Conservation (phyloP, 2,329 filamentous ascomycete species). For the Periconia digitata region DNA sequence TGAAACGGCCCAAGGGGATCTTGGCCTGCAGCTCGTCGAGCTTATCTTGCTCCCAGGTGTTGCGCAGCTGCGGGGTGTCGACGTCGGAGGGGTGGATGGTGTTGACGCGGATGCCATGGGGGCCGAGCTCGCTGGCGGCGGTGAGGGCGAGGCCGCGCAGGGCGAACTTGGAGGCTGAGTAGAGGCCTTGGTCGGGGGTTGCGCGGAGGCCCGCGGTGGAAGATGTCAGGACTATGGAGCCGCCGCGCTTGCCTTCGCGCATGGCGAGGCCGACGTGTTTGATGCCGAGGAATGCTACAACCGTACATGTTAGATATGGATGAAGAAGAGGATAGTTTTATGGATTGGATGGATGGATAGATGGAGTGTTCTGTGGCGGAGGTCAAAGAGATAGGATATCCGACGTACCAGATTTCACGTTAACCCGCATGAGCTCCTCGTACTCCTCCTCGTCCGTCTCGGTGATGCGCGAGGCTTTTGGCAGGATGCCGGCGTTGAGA, state of each 20-base stretch:
- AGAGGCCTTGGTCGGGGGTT: constrained; percentile 39
- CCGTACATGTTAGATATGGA: constrained; percentile 1
- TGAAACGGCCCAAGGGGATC: constrained; percentile 41
- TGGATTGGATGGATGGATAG: background rate
- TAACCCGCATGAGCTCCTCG: constrained; percentile 41
- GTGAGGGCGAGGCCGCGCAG: constrained; percentile 43
- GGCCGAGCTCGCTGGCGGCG: constrained; percentile 42
- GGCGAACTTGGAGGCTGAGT: constrained; percentile 43
- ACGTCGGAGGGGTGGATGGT: constrained; percentile 46
- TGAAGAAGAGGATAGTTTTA: background rate
- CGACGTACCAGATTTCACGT: constrained; percentile 41
- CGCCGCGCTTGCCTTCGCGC: constrained; percentile 32
- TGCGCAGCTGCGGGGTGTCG: constrained; percentile 38
- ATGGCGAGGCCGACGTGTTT: constrained; percentile 41
- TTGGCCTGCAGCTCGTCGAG: constrained; percentile 35
- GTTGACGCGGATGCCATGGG: constrained; percentile 44
- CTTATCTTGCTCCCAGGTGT: constrained; percentile 38
- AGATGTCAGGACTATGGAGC: constrained; percentile 45
- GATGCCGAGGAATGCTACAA: constrained; percentile 39
- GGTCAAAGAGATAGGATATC: no score
- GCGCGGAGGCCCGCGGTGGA: constrained; percentile 44
- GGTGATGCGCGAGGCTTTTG: constrained; percentile 34
- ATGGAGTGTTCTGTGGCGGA: background rate
- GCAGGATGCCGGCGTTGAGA: constrained; percentile 30
- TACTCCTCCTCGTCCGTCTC: constrained; percentile 41